A percentile compares a stretch with the other conserved stretches of the same genome.
These are phyloP conservation scores for Desmodesmus armatus DNA, from an alignment of 139 green algal genomes.

Conservation along the genomic window DNA sequence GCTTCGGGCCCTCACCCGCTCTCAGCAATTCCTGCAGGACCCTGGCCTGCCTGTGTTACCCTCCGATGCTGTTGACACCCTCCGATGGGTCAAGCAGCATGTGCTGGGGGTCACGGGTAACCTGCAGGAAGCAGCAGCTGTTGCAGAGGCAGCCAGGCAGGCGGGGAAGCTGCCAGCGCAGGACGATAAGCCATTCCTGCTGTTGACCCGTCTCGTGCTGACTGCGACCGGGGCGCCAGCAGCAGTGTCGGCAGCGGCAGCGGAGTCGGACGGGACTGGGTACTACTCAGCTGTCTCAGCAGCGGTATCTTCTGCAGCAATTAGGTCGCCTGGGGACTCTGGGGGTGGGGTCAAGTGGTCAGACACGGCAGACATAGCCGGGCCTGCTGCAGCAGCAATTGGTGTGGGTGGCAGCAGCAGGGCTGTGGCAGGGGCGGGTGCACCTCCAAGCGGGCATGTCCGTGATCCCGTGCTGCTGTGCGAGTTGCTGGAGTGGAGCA, in stretches of 20 bases:
- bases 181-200: constrained; percentile 48
- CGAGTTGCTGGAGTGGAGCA: constrained; percentile 41
- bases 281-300: not conserved
- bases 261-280: not conserved
- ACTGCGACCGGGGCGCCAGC: constrained; percentile 11
- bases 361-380: too few relatives aligned
- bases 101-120: not conserved
- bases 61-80: constrained; percentile 2
- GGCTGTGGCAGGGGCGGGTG: not conserved
- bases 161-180: constrained; percentile 5
- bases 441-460: not conserved
- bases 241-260: constrained; percentile 10
- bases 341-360: not conserved
- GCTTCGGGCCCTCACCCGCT: constrained; percentile 31
- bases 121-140: not conserved
- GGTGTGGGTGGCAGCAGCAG: not conserved
- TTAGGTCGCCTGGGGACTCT: too few relatives aligned
- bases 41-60: constrained; percentile 41
- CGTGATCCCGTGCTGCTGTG: constrained; percentile 7
- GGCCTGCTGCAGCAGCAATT: not conserved
- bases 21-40: not conserved
- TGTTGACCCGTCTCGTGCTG: constrained; percentile 26
- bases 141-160: not conserved
- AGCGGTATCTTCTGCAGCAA: too few relatives aligned
- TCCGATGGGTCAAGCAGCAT: constrained; percentile 19